These are phyloP conservation scores for Aeschynomene evenia DNA, from an alignment of 306 rosid species.

Conservation along the genomic window DNA sequence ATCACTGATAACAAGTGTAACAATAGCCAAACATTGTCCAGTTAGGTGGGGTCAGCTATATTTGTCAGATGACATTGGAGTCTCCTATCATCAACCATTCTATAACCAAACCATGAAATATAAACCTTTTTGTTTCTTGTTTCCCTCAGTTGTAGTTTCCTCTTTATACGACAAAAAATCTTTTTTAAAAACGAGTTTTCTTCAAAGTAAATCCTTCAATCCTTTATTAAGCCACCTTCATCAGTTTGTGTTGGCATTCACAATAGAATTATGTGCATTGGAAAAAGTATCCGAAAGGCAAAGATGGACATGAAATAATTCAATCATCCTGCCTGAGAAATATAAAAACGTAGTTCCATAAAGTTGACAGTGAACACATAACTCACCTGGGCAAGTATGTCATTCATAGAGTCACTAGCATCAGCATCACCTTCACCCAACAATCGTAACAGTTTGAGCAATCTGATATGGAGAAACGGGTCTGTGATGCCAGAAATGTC, in stretches of 20 bases:
- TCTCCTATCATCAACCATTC: too few species aligned
- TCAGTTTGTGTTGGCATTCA: neutral
- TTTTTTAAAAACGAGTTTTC: neutral
- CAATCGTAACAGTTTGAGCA: constrained; percentile 82
- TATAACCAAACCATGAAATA: too few species aligned
- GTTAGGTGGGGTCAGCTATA: neutral
- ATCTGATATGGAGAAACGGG: constrained; percentile 93
- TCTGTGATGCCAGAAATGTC: constrained; percentile 95
- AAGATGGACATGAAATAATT: constrained; percentile 6
- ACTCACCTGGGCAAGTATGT: constrained; percentile 98
- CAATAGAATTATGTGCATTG: constrained; percentile 3
- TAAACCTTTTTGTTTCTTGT: neutral
- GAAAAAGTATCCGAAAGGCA: constrained; percentile 10
- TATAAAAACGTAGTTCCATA: constrained; percentile 14
- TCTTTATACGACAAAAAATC: neutral
- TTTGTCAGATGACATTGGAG: too few species aligned
- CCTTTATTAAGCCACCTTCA: neutral
- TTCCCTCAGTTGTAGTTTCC: neutral
- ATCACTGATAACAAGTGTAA: constrained; percentile 7
- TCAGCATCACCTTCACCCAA: constrained; percentile 93
- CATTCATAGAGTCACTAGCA: constrained; percentile 94
- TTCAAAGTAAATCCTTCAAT: neutral
- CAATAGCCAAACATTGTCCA: neutral
- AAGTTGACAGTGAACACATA: constrained; percentile 5
- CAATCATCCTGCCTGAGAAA: neutral